Evolutionary conservation across 73 alveolate species (phyloP).

Genomic region (Paramecium sexaurelia): DNA sequence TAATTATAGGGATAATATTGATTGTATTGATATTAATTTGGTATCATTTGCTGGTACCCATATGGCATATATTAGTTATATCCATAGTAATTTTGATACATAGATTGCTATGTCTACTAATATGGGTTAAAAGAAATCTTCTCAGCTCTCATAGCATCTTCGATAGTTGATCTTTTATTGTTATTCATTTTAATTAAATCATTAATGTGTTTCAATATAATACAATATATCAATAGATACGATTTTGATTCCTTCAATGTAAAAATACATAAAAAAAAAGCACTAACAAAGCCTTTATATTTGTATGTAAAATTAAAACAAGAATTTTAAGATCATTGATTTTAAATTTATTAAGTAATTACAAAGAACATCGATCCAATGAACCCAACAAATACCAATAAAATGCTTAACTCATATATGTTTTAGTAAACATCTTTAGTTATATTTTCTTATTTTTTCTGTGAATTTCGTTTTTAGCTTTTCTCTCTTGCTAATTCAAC

Average conservation of each 20-base stretch:
- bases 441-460: neutral
- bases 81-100: neutral
- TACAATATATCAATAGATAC: neutral
- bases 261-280: too few relatives aligned
- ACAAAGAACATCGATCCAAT: neutral
- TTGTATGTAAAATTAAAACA: too few relatives aligned
- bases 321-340: neutral
- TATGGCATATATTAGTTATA: neutral
- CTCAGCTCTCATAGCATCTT: slow-evolving; percentile 56
- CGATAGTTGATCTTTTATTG: neutral
- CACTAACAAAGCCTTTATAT: too few relatives aligned
- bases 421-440: neutral
- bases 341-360: neutral
- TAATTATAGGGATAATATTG: neutral
- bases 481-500: neutral
- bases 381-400: neutral
- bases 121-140: neutral
- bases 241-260: neutral
- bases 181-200: neutral
- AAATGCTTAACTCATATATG: neutral
- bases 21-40: neutral
- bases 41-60: neutral
- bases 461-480: neutral
- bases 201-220: neutral
- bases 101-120: neutral